These are phyloP conservation scores for Microcos paniculata DNA, from an alignment of 345 rosid genomes.

Conservation along the genomic window DNA sequence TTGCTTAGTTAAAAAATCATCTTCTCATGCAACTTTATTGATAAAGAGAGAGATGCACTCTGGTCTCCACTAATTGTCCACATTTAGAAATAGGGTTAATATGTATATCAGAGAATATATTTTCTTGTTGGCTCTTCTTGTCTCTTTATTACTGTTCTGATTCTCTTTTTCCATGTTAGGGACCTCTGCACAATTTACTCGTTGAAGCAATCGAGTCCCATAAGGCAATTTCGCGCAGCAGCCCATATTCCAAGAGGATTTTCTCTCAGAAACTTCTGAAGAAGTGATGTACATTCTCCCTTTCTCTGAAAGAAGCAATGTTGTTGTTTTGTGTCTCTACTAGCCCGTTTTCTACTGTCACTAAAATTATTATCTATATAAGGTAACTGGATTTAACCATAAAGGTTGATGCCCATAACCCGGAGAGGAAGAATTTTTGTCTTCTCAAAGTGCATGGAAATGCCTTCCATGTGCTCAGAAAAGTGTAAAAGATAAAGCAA, in stretches of 20 bases:
- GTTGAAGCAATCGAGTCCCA: slow-evolving; percentile 18
- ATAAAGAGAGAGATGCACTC: neutral
- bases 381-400: neutral
- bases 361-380: neutral
- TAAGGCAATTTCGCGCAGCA: slow-evolving; percentile 22
- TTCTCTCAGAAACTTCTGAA: slow-evolving; percentile 29
- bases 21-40: neutral
- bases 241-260: slow-evolving; percentile 29
- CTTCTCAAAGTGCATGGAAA: slow-evolving; percentile 2
- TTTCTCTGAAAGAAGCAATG: neutral
- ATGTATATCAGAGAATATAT: neutral
- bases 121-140: neutral
- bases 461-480: neutral
- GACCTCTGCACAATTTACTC: slow-evolving; percentile 18
- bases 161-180: slow-evolving; percentile 13
- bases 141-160: neutral
- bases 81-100: neutral
- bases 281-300: slow-evolving; percentile 26
- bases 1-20: neutral
- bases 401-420: neutral
- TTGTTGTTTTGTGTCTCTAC: slow-evolving; percentile 8
- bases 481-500: slow-evolving; percentile 3
- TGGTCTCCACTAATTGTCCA: neutral
- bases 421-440: neutral
- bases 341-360: neutral